A percentile compares a stretch with the other conserved stretches of the same genome.
Evolutionary conservation across 768 basidiomycete species (phyloP).

Genomic region (Termitomyces sp.): DNA sequence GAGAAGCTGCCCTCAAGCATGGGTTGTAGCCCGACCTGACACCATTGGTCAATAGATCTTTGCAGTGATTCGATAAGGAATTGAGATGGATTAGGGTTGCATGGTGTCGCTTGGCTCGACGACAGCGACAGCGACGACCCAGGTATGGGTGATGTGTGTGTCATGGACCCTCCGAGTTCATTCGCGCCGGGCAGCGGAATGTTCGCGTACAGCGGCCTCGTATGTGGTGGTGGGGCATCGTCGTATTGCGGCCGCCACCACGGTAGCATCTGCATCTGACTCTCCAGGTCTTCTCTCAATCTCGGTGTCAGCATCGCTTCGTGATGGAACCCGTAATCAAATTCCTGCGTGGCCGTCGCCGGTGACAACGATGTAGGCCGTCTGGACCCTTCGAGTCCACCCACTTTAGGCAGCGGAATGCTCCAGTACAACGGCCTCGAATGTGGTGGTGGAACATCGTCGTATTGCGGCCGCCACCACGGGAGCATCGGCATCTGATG

Average conservation of each 20-base stretch:
- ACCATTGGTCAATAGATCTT: not conserved
- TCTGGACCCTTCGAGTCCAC: not conserved
- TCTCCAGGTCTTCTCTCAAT: not conserved
- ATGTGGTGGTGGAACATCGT: conserved; percentile 7
- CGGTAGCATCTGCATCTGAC: not conserved
- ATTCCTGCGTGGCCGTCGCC: not conserved
- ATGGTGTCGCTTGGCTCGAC: not conserved
- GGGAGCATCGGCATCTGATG: not conserved
- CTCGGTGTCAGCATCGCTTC: not conserved
- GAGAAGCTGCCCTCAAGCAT: not conserved
- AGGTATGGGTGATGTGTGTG: not conserved
- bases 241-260: not conserved
- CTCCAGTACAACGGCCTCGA: conserved; percentile 7
- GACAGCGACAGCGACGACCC: not conserved
- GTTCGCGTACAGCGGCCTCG: conserved; percentile 6
- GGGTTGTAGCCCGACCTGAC: not conserved
- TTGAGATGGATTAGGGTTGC: conserved; percentile 2
- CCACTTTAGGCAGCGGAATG: conserved; percentile 6
- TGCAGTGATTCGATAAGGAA: not conserved
- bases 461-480: not conserved
- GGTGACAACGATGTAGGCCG: not conserved
- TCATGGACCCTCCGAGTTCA: not conserved
- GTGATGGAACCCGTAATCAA: not conserved
- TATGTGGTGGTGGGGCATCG: conserved; percentile 8
- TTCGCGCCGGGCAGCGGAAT: conserved; percentile 6